Base-by-base conservation (phyloP, 768 basidiomycete genomes). In the Xerocomus spinulosus region DNA sequence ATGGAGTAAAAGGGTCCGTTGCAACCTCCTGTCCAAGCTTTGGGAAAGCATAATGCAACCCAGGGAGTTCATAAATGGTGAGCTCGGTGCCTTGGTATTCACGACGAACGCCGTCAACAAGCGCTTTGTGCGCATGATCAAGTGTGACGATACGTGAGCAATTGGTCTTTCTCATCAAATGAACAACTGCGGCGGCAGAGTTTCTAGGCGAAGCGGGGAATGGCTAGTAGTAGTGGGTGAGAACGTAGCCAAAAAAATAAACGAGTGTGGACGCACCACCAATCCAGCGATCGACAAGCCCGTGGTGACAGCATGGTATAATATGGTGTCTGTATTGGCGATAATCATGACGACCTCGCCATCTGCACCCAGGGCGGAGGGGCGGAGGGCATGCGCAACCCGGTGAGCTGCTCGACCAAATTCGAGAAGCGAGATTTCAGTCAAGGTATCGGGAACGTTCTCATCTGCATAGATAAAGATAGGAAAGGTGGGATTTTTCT, bases 41-140 rank as follows among this genome's bases (percentile, higher is more conserved):
- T 2, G 74, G 74, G 35, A 68, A 75, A 1, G 68, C 53, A 7
- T 63, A 40, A 0, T 28, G 17, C 5, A 75, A 41, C 3, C 44
- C 6, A 1, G 49, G 59, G 3, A 57, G 10, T 21, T 54, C 55
- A 2, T 50, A 43, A 17, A 60, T 13, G 12, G 36, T 26, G 4
- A 57, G n/a, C 3, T 35, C 40, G 12, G 36, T 17, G 4, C 42
- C 46, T 1, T 26, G 9, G 0, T 20, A 10, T 17, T 50, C 49
- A 2, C 17, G 29, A 7, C 32, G 53, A 33, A 60, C 45, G 9
- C 26, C 53, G 2, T 52, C 46, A 13, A 60, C 40, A 12, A 62
- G 29, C 12, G 18, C 26, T 35, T 46, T 33, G 24, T 59, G 56
- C 9, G 38, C 46, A 2, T 46, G 32, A 4, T 26, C 30, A 1